Evolutionary conservation across 2,329 filamentous ascomycete genomes (phyloP).

Genomic region (Fusarium piperis): DNA sequence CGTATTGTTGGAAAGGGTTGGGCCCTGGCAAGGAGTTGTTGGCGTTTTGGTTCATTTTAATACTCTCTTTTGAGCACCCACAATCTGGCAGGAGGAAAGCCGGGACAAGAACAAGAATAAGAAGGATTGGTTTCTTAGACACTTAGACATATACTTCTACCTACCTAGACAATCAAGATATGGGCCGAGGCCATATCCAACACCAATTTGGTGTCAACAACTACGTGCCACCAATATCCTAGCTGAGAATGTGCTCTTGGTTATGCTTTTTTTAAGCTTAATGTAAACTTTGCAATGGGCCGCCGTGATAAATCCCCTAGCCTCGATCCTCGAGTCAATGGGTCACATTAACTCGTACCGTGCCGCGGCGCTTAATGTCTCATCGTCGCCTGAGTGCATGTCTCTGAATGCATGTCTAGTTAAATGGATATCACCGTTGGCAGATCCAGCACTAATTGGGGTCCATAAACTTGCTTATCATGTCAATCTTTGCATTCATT

Average conservation of each 20-base stretch:
- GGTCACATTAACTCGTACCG: background rate
- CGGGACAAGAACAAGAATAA: background rate
- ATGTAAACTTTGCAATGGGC: background rate
- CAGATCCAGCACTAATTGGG: background rate
- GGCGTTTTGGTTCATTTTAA: slow-evolving; percentile 27
- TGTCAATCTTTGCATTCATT: slow-evolving; percentile 17
- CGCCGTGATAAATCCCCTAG: background rate
- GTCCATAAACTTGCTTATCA: background rate
- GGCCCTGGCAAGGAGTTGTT: slow-evolving; percentile 34
- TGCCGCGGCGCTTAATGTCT: background rate
- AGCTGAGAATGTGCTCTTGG: background rate
- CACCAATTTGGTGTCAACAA: background rate
- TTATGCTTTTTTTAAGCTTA: background rate
- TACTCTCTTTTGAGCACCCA: background rate
- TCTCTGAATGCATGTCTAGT: background rate
- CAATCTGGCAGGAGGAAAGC: background rate
- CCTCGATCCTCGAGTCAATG: background rate
- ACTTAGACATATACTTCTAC: background rate
- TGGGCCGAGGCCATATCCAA: background rate
- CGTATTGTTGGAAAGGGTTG: slow-evolving; percentile 6
- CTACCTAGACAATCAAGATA: background rate
- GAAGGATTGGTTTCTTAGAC: background rate
- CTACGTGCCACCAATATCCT: background rate
- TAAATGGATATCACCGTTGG: background rate
- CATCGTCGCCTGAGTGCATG: too few relatives aligned